phyloP scores from a whole-genome alignment of 2,329 filamentous ascomycete species.

The Cercospora sp. region DNA sequence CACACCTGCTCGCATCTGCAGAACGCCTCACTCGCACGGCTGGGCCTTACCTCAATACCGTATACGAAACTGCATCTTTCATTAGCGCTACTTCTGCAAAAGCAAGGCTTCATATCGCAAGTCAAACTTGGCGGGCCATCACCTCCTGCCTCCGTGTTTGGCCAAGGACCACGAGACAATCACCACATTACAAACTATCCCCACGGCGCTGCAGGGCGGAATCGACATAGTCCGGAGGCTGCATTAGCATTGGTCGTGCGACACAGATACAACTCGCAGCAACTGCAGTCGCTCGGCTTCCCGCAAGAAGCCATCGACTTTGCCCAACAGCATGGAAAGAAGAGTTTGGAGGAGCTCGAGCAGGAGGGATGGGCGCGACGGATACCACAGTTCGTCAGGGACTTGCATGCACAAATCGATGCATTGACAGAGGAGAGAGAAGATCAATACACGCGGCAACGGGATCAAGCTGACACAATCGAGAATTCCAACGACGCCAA shows the following conservation, averaged over 20 bases:
- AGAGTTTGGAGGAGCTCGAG: slow-evolving; percentile 30
- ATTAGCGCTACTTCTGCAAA: slow-evolving; percentile 74
- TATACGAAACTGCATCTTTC: slow-evolving; percentile 78
- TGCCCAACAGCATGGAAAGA: slow-evolving; percentile 26
- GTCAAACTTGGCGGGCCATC: slow-evolving; percentile 71
- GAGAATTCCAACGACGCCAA: not conserved
- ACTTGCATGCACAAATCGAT: slow-evolving; percentile 23
- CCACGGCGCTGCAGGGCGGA: slow-evolving; percentile 28
- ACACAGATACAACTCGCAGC: slow-evolving; percentile 21
- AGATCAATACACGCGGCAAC: slow-evolving; percentile 14
- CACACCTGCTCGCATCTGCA: slow-evolving; percentile 88
- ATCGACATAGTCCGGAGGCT: slow-evolving; percentile 29
- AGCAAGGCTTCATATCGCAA: slow-evolving; percentile 76
- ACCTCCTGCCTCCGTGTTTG: slow-evolving; percentile 49
- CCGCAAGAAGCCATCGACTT: slow-evolving; percentile 31
- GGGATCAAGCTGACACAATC: slow-evolving; percentile 4
- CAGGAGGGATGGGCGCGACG: slow-evolving; percentile 31
- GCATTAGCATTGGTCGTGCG: slow-evolving; percentile 33
- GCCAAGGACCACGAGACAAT: slow-evolving; percentile 34
- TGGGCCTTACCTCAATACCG: slow-evolving; percentile 80
- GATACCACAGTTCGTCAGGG: slow-evolving; percentile 26
- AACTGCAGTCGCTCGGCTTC: slow-evolving; percentile 28
- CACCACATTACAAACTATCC: slow-evolving; percentile 33
- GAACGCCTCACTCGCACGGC: slow-evolving; percentile 80
- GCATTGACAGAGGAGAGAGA: slow-evolving; percentile 20